Base-by-base conservation (phyloP, 345 rosid species). In the Lagerstroemia speciosa region DNA sequence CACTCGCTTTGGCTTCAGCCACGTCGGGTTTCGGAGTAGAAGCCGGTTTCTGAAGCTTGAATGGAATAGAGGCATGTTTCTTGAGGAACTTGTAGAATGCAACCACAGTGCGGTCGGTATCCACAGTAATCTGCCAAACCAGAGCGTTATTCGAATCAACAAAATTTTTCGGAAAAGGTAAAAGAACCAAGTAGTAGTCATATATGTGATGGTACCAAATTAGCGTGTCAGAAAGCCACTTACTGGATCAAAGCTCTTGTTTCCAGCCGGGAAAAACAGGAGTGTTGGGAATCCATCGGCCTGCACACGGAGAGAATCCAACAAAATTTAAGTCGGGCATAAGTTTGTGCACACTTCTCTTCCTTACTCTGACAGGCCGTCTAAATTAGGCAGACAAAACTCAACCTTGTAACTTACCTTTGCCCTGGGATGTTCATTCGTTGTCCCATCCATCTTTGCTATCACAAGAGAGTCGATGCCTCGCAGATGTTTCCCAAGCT, bases 381-480 rank as follows among this genome's bases (percentile, higher is more conserved):
- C 24, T 53, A 8, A n/a, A 62, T 31, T 26, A 15, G 32, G 37
- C 2, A 61, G 58, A 30, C 1, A 31, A 36, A 3, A 43, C 3
- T 38, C 64, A 69, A 52, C 67, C 40, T 32, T 46, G 16, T 34
- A 69, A 34, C 36, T 74, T 87, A 95, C 99, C 98, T 92, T 95
- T 67, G 97, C 99, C 78, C 86, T 83, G 74, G 98, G 99, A 68
- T 95, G 98, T 75, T 95, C 99, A 68, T 95, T 95, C 61, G 96
- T 88, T 76, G 99, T 88, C 73, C 99, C 99, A 73, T 95, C 99
- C 96, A 95, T 95, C 90, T 92, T 95, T 43, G 99, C 93, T 67
- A 95, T 85, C 71, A 95, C 88, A 58, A 95, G 68, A 57, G 98
- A 92, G 57, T 95, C 92, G 69, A 95, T 86, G 69, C 74, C 86